Conservation (phyloP, 2,329 filamentous ascomycete genomes). For the Colletotrichum tropicicola region DNA sequence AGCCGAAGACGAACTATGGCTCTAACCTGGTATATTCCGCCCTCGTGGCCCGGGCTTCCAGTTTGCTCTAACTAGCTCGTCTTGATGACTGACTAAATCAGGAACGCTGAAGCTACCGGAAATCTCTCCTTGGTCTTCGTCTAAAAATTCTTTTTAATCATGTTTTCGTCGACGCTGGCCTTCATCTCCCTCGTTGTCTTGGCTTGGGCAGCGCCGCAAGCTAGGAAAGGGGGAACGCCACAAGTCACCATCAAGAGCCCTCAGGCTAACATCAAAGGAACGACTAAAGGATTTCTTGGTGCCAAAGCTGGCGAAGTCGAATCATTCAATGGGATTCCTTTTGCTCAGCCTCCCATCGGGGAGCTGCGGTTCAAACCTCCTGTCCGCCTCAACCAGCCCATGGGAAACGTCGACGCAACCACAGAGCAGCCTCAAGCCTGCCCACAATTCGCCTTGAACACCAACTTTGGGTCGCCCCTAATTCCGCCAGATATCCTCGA, state of each 20-base stretch:
- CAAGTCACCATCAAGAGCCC: slow-evolving; percentile 21
- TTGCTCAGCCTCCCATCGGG: slow-evolving; percentile 63
- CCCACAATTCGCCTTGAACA: slow-evolving; percentile 40
- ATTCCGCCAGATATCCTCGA: slow-evolving; percentile 34
- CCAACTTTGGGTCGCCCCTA: slow-evolving; percentile 32
- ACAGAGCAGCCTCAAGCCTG: slow-evolving; percentile 38
- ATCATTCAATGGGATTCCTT: slow-evolving; percentile 65
- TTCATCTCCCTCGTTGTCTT: neutral
- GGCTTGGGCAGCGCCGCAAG: slow-evolving; percentile 2
- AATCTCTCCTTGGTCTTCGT: neutral
- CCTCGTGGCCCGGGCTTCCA: neutral
- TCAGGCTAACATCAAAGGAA: slow-evolving; percentile 17
- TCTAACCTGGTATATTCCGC: slow-evolving; percentile 4
- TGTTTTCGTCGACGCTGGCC: neutral
- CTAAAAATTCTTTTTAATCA: neutral
- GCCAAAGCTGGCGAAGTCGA: slow-evolving; percentile 50
- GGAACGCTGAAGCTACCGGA: neutral
- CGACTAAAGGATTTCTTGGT: slow-evolving; percentile 16
- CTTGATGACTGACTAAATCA: neutral
- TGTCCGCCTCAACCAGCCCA: slow-evolving; percentile 42
- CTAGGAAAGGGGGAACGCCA: neutral
- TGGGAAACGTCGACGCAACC: slow-evolving; percentile 51
- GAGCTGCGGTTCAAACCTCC: slow-evolving; percentile 55
- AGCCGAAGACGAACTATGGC: neutral
- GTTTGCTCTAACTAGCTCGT: neutral